Evolutionary conservation across 306 rosid genomes (phyloP).

Genomic region (Lagenaria siceraria): DNA sequence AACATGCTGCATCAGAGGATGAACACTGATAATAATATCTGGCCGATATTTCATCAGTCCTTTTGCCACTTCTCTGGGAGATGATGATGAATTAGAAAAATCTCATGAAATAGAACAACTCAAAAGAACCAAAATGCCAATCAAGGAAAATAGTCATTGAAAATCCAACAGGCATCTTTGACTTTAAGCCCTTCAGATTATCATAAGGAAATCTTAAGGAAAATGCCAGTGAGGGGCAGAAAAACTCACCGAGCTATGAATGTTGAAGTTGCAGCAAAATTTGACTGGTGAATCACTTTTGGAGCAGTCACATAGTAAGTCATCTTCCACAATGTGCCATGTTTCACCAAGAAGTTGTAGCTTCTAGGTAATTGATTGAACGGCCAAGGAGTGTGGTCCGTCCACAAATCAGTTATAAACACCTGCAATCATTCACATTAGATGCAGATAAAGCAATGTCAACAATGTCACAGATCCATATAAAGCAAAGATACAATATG

Average conservation of each 20-base stretch:
- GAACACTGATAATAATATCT: conserved; percentile 96
- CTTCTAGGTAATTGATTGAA: conserved; percentile 94
- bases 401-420: conserved; percentile 88
- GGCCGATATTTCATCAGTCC: conserved; percentile 96
- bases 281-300: conserved; percentile 75
- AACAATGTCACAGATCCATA: neutral
- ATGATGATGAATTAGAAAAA: neutral
- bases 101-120: neutral
- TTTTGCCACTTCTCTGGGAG: conserved; percentile 64
- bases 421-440: conserved; percentile 35
- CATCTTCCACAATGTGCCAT: conserved; percentile 82
- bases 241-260: conserved; percentile 80
- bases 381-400: conserved; percentile 98
- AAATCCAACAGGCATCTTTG: neutral
- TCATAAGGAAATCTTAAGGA: neutral
- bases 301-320: conserved; percentile 86
- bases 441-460: neutral
- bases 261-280: conserved; percentile 85
- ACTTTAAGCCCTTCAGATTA: neutral
- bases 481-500: neutral
- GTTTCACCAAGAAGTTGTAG: conserved; percentile 93
- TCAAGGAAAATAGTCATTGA: neutral
- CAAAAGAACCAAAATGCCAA: neutral
- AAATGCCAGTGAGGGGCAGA: neutral
- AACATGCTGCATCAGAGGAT: conserved; percentile 96